A percentile compares a stretch with the other conserved stretches of the same genome.
phyloP scores from a whole-genome alignment of 1,284 basidiomycete genomes.

The Cystobasidium pallidum region DNA sequence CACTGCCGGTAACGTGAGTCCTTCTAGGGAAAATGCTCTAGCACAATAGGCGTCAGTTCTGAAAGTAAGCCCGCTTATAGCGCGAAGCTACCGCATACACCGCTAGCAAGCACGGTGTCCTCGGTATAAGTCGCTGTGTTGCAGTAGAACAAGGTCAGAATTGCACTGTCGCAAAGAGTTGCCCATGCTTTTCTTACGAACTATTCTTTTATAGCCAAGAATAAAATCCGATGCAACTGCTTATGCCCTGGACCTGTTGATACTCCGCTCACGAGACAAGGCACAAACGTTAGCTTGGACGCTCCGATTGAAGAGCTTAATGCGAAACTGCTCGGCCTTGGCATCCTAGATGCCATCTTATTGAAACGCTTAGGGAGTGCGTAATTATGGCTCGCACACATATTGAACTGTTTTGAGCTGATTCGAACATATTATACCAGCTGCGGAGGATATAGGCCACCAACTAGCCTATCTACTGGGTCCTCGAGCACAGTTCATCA shows the following conservation, averaged over 20 bases:
- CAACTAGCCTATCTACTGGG: slow-evolving; percentile 41
- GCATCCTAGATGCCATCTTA: slow-evolving; percentile 36
- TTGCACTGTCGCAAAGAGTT: not conserved
- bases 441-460: slow-evolving; percentile 42
- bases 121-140: slow-evolving; percentile 36
- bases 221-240: slow-evolving; percentile 36
- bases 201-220: slow-evolving; percentile 8
- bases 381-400: not conserved
- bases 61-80: not conserved
- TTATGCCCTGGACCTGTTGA: slow-evolving; percentile 44
- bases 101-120: slow-evolving; percentile 44
- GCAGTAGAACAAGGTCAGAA: slow-evolving; percentile 36
- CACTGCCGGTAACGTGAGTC: slow-evolving; percentile 39
- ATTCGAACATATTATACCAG: not conserved
- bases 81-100: slow-evolving; percentile 38
- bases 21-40: not conserved
- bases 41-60: not conserved
- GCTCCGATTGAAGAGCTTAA: slow-evolving; percentile 42
- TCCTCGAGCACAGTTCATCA: slow-evolving; percentile 37
- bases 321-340: slow-evolving; percentile 22
- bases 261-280: slow-evolving; percentile 40
- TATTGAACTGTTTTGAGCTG: not conserved
- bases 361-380: slow-evolving; percentile 38
- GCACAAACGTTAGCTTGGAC: slow-evolving; percentile 15
- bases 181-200: not conserved